phyloP scores from a whole-genome alignment of 257 asterid genomes.

The Gentiana straminea region DNA sequence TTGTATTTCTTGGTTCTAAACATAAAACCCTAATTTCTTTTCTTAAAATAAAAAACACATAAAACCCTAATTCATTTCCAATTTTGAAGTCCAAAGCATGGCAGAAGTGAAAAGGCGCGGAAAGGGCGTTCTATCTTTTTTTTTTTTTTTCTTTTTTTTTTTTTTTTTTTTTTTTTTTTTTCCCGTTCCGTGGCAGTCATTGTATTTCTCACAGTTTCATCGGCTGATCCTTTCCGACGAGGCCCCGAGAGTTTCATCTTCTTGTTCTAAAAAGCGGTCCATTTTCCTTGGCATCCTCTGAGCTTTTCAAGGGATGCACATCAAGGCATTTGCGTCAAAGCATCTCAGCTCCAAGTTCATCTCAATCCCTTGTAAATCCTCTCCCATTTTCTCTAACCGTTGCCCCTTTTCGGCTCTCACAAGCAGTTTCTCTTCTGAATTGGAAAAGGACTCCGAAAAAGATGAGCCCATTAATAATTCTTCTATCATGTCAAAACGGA shows the following conservation, averaged over 20 bases:
- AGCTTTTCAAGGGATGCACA: constrained; percentile 32
- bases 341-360: constrained; percentile 21
- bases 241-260: neutral
- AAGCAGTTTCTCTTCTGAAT: constrained; percentile 5
- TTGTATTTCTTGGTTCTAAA: too few relatives aligned
- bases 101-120: too few relatives aligned
- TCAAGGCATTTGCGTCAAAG: constrained; percentile 23
- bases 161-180: neutral
- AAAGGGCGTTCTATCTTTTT: too few relatives aligned
- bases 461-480: constrained; percentile 1
- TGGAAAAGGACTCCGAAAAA: constrained; percentile 8
- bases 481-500: neutral
- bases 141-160: neutral
- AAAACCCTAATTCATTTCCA: too few relatives aligned
- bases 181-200: neutral
- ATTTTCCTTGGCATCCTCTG: neutral
- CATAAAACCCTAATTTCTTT: too few relatives aligned
- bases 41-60: too few relatives aligned
- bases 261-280: neutral
- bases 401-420: constrained; percentile 29
- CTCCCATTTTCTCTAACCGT: constrained; percentile 12
- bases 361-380: constrained; percentile 27
- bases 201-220: neutral
- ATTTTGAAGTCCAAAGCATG: too few relatives aligned
- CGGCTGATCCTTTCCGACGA: neutral